These are phyloP conservation scores for Candida corydali DNA, from an alignment of 805 yeast genomes.

Conservation along the genomic window DNA sequence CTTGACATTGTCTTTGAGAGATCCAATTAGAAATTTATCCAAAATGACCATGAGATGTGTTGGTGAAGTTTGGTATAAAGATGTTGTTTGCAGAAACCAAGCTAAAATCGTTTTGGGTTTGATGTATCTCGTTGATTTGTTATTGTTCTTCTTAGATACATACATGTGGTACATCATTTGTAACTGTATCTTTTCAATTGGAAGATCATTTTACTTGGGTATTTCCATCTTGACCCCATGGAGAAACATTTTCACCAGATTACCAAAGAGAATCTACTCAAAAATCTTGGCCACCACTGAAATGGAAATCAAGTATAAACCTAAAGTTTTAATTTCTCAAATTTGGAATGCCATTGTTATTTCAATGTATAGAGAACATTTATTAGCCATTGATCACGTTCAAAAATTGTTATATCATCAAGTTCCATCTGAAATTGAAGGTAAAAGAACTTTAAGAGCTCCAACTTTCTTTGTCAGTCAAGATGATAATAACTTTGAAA, in stretches of 20 bases:
- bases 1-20: constrained; percentile 83
- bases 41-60: constrained; percentile 87
- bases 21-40: constrained; percentile 88
- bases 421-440: constrained; percentile 97
- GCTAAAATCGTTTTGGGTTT: constrained; percentile 85
- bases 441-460: constrained; percentile 96
- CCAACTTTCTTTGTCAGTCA: constrained; percentile 98
- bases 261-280: constrained; percentile 98
- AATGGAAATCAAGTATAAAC: constrained; percentile 98
- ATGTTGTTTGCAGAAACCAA: constrained; percentile 74
- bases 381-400: constrained; percentile 96
- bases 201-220: constrained; percentile 98
- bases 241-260: constrained; percentile 97
- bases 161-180: constrained; percentile 97
- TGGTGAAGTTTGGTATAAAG: constrained; percentile 91
- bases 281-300: constrained; percentile 97
- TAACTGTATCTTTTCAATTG: constrained; percentile 93
- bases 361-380: constrained; percentile 99
- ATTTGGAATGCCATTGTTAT: constrained; percentile 99
- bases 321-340: constrained; percentile 96
- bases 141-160: constrained; percentile 97
- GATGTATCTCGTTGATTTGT: constrained; percentile 88
- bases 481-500: constrained; percentile 90
- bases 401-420: constrained; percentile 96
- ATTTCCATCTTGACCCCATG: constrained; percentile 98